phyloP scores from a whole-genome alignment of 805 yeast species.

The Saturnispora sanitii region DNA sequence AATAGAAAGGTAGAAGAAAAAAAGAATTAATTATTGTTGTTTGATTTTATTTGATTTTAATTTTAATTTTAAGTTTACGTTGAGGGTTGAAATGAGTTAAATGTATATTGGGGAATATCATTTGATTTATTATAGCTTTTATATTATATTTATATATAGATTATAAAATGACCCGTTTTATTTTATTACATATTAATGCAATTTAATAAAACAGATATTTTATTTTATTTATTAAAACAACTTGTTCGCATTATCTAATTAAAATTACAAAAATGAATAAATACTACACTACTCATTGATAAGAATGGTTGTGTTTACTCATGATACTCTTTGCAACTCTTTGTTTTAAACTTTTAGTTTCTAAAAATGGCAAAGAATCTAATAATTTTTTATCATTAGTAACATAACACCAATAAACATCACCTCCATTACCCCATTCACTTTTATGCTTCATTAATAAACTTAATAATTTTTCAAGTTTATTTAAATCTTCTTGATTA shows the following conservation, averaged over 20 bases:
- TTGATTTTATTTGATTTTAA: not conserved
- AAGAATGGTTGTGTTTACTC: too few species aligned
- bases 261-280: too few species aligned
- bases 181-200: too few species aligned
- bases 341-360: constrained; percentile 4
- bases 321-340: constrained; percentile 5
- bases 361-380: not conserved
- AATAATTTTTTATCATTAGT: constrained; percentile 10
- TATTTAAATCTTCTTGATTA: constrained; percentile 13
- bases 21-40: too few species aligned
- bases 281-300: too few species aligned
- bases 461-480: constrained; percentile 29
- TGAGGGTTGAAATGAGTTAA: not conserved
- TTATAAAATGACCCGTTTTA: too few species aligned
- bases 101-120: constrained; percentile 16
- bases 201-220: too few species aligned
- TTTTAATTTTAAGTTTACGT: not conserved
- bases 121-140: not conserved
- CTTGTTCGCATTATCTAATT: too few species aligned
- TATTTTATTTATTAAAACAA: too few species aligned
- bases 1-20: not conserved
- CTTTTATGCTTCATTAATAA: constrained; percentile 36
- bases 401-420: constrained; percentile 44
- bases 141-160: too few species aligned
- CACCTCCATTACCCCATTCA: constrained; percentile 54